phyloP scores from a whole-genome alignment of 495 filamentous ascomycete genomes.

The Penicillium fimorum region DNA sequence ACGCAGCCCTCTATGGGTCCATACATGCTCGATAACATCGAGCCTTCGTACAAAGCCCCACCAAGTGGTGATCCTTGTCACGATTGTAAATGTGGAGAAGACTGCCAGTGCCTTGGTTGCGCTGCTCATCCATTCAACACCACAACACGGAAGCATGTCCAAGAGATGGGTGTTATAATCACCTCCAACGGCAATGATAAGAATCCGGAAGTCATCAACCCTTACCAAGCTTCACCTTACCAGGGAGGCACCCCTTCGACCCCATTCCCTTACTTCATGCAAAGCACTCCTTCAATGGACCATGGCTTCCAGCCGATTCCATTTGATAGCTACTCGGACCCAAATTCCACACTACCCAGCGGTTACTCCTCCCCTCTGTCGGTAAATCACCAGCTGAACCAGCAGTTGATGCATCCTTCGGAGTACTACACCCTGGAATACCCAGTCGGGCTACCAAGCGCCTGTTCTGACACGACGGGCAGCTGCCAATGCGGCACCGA shows the following conservation, averaged over 20 bases:
- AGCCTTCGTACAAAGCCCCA: conserved; percentile 13
- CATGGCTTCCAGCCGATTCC: conserved; percentile 13
- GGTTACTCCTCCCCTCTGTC: conserved; percentile 32
- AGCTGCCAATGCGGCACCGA: conserved; percentile 51
- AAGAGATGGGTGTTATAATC: conserved; percentile 48
- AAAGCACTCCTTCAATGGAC: conserved; percentile 15
- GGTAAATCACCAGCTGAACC: conserved; percentile 22
- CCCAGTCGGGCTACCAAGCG: conserved; percentile 38
- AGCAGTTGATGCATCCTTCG: conserved; percentile 43
- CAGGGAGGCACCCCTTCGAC: conserved; percentile 3
- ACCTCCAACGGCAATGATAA: conserved; percentile 35
- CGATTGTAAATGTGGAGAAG: conserved; percentile 63
- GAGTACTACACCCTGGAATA: conserved; percentile 50
- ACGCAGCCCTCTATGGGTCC: conserved; percentile 18
- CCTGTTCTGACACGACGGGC: conserved; percentile 45
- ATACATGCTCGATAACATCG: conserved; percentile 12
- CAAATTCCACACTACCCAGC: conserved; percentile 21
- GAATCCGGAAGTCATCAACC: conserved; percentile 18
- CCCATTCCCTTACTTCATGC: conserved; percentile 19
- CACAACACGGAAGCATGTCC: conserved; percentile 64
- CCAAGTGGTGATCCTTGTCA: conserved; percentile 34
- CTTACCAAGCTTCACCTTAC: conserved; percentile 17
- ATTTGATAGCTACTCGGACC: conserved; percentile 23
- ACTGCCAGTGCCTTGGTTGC: conserved; percentile 69
- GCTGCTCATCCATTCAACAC: conserved; percentile 69